Conservation (phyloP, 2,329 filamentous ascomycete species). For the Trichoderma hamatum region DNA sequence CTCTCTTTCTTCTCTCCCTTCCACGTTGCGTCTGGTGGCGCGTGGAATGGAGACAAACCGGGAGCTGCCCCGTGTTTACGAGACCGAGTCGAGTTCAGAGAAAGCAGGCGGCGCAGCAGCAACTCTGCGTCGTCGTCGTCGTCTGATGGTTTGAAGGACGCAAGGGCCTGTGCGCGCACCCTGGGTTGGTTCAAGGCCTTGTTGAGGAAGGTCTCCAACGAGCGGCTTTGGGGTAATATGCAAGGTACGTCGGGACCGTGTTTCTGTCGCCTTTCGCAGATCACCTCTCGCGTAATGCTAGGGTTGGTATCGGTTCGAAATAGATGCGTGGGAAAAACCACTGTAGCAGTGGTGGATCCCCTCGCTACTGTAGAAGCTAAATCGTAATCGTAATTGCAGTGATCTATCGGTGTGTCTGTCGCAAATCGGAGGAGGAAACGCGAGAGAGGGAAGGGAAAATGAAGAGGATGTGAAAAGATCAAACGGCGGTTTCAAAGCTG, state of each 20-base stretch:
- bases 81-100: not conserved
- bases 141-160: conserved; percentile 6
- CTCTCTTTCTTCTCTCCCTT: not conserved
- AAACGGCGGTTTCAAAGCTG: conserved; percentile 24
- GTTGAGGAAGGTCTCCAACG: conserved; percentile 11
- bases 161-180: conserved; percentile 26
- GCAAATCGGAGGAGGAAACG: not conserved
- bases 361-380: not conserved
- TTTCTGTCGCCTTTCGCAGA: not conserved
- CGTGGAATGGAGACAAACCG: conserved; percentile 14
- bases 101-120: conserved; percentile 17
- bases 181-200: not conserved
- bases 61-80: not conserved
- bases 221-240: conserved; percentile 3
- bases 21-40: conserved; percentile 21
- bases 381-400: not conserved
- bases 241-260: conserved; percentile 8
- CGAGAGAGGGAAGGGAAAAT: not conserved
- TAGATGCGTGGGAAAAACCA: not conserved
- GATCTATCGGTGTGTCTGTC: not conserved
- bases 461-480: conserved; percentile 6
- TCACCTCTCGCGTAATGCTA: not conserved
- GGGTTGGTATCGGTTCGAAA: not conserved
- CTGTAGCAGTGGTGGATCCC: not conserved
- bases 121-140: conserved; percentile 1